A percentile compares a stretch with the other conserved stretches of the same genome.
Conservation (phyloP, 768 basidiomycete genomes). For the Gloeostereum incarnatum region DNA sequence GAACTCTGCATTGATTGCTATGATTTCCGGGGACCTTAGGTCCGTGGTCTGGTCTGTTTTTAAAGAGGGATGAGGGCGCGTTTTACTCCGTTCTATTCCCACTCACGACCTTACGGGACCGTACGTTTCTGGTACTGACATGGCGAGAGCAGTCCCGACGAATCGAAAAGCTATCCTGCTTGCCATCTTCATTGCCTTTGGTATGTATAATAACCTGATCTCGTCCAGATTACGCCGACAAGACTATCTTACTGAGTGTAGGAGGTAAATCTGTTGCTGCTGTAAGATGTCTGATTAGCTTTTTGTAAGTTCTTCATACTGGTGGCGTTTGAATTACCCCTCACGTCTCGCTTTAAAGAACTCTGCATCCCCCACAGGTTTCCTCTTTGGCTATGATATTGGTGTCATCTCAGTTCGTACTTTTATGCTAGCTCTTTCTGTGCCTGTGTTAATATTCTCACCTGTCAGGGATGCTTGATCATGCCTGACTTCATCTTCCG, state of each 20-base stretch:
- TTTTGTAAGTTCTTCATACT: neutral
- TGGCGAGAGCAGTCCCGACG: slow-evolving; percentile 41
- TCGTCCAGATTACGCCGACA: too few species aligned
- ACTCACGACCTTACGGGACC: too few species aligned
- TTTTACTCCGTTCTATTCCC: too few species aligned
- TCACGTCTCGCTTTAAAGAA: neutral
- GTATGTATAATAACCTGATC: too few species aligned
- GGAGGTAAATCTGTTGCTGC: neutral
- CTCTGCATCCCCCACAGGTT: slow-evolving; percentile 25
- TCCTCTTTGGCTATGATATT: slow-evolving; percentile 70
- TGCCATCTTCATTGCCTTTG: slow-evolving; percentile 67
- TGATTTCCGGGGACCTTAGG: too few species aligned
- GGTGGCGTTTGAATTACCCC: neutral
- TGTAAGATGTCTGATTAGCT: neutral
- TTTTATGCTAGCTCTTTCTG: neutral
- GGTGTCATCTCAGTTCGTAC: slow-evolving; percentile 60
- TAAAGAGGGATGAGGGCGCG: too few species aligned
- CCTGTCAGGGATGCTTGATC: slow-evolving; percentile 60
- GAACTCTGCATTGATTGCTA: too few species aligned
- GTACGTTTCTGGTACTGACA: too few species aligned
- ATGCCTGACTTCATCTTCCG: slow-evolving; percentile 70
- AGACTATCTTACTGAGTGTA: neutral
- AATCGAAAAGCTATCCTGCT: slow-evolving; percentile 55
- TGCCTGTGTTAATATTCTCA: slow-evolving; percentile 2
- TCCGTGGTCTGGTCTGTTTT: too few species aligned